Evolutionary conservation across 768 basidiomycete species (phyloP), one percentile per base, ranked within the genome.

Genomic region (Macrolepiota fuliginosa): DNA sequence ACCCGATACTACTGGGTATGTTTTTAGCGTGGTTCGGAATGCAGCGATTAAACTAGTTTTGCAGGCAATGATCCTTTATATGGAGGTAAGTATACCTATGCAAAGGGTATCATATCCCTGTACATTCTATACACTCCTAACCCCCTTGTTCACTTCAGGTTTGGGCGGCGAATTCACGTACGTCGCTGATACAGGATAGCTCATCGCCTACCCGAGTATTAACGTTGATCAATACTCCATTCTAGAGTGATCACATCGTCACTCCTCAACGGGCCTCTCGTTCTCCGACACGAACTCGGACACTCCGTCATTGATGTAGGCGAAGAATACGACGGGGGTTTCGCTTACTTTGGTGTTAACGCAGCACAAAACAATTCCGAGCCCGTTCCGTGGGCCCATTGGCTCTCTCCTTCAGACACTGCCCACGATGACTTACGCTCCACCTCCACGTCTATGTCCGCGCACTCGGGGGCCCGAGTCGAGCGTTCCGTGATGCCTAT

Each of bases 301-400:
- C 91, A 93, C 72, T 90, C 89, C 24, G 83, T 92, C 52, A 89
- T 92, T 65, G 75, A 83, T 6, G 86, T 91, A 19, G 91, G 91
- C 3, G 91, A 92, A 73, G 91, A 92, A 73, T 92, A 93, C 68
- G 91, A 92, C 64, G 91, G 90, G 12, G 91, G 89, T 3, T 84
- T 72, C 63, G 86, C 78, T 2, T 93, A 92, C 71, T 90, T 81
- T 66, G 91, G 91, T 15, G 78, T 80, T 37, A 90, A 93, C 67
- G 82, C 88, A 3, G 78, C 79, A 27, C 73, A 81, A 49, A 70
- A 84, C 63, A 66, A 73, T 35, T 70, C 72, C 10, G 57, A 74
- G 27, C 71, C 77, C 35, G 67, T 89, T 29, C 81, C 87, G 6
- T 93, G 91, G 91, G 70, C 77, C 0, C 87, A 91, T 63, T 93